These are phyloP conservation scores for Gaultheria prostrata DNA, from an alignment of 148 eudicot species.

Conservation along the genomic window DNA sequence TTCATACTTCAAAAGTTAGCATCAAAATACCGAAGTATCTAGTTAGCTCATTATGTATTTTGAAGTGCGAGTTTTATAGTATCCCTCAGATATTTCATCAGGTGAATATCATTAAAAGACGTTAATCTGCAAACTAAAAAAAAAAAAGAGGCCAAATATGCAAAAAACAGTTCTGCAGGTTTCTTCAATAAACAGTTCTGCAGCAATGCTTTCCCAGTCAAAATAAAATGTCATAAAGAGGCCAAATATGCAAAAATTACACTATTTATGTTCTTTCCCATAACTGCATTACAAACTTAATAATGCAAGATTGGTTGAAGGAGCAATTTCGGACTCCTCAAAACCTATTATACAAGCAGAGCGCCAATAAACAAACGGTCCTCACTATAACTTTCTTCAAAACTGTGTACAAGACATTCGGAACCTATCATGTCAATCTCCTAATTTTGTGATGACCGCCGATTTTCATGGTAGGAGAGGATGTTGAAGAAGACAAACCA, in stretches of 20 bases:
- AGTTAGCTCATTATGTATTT: neutral
- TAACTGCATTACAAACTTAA: conserved; percentile 4
- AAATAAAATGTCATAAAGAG: too few relatives aligned
- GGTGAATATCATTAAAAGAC: neutral
- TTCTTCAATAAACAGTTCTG: too few relatives aligned
- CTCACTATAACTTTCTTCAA: conserved; percentile 9
- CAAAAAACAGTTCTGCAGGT: too few relatives aligned
- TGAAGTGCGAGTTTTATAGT: neutral
- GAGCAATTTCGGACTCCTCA: conserved; percentile 8
- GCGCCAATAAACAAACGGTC: neutral
- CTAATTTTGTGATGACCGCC: conserved; percentile 21
- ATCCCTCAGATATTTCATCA: too few relatives aligned
- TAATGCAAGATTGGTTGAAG: neutral
- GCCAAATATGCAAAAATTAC: neutral
- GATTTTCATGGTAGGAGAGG: conserved; percentile 21
- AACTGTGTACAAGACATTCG: neutral
- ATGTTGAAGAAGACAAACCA: conserved; percentile 31
- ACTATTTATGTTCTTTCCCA: neutral
- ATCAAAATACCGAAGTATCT: too few relatives aligned
- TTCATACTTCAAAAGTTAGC: neutral
- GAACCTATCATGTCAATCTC: conserved; percentile 3
- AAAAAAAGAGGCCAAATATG: too few relatives aligned
- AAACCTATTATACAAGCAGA: neutral
- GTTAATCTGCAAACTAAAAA: neutral
- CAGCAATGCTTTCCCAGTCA: neutral